Conservation (phyloP, 495 filamentous ascomycete genomes). For the Bombardia bombarda region DNA sequence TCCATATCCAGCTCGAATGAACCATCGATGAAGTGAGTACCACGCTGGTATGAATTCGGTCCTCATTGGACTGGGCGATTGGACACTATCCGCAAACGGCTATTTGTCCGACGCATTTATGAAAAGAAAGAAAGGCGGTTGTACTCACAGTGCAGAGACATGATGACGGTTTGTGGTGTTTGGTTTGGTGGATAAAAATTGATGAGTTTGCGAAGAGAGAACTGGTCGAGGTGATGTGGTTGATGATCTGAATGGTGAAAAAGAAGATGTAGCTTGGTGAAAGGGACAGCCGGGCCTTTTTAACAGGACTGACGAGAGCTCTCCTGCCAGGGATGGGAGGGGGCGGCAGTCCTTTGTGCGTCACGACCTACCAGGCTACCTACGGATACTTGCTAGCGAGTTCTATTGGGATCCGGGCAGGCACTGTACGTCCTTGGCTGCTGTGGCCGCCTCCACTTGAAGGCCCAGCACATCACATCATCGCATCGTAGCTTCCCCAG, state of each 20-base stretch:
- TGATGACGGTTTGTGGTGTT: slow-evolving; percentile 25
- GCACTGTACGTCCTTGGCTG: background rate
- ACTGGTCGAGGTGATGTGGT: slow-evolving; percentile 1
- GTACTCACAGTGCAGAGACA: slow-evolving; percentile 53
- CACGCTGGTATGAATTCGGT: too few species aligned
- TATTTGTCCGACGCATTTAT: too few species aligned
- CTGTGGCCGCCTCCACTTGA: background rate
- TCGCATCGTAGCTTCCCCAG: slow-evolving; percentile 21
- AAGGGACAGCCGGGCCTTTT: slow-evolving; percentile 11
- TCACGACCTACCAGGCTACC: too few species aligned
- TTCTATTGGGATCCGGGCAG: too few species aligned
- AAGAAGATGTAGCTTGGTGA: too few species aligned
- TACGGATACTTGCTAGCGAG: too few species aligned
- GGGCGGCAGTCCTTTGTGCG: slow-evolving; percentile 17
- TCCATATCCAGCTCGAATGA: too few species aligned
- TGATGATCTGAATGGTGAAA: too few species aligned
- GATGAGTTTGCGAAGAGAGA: slow-evolving; percentile 1
- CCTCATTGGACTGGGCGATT: too few species aligned
- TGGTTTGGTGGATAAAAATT: slow-evolving; percentile 1
- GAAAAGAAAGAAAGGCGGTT: background rate
- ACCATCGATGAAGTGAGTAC: too few species aligned
- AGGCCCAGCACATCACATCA: slow-evolving; percentile 17
- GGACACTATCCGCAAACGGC: background rate
- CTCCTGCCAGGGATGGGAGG: slow-evolving; percentile 3
- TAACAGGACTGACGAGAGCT: slow-evolving; percentile 5